Evolutionary conservation across 2,329 filamentous ascomycete species (phyloP), one percentile per base, ranked within the genome.

Genomic region (Arthrobotrys pseudoclavata): DNA sequence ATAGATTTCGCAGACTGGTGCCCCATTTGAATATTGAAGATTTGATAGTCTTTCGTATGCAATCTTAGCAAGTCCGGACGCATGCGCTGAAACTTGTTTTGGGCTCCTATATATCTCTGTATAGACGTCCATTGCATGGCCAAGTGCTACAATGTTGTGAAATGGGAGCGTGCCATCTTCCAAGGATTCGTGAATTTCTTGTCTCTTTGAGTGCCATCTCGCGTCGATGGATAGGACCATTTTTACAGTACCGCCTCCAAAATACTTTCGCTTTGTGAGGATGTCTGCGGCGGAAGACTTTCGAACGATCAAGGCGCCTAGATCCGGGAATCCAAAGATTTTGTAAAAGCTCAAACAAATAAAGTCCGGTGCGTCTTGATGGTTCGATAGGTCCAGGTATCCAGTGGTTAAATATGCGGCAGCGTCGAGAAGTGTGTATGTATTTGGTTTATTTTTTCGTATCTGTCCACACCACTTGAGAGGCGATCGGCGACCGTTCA

Each of bases 121-220:
- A 81, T 91, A 88, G 0, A 86, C 86, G 40, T 87, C 85, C 31
- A 91, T 87, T 1, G 89, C 89, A 72, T 88, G 86, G 2, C 86
- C 87, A 20, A 91, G 84, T 0, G 89, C 89, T 66, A 91, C 84
- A 75, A 91, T 91, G 75, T 84, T 89, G 81, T 90, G 89, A 80
- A 90, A 90, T 1, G 89, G 88, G 9, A 90, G 83, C 0, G 89
- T 92, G 0, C 90, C 90, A 80, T 92, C 90, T 81, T 92, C 90
- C 6, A 92, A 85, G 1, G 86, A 85, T 48, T 90, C 88, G 80
- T 91, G 88, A 6, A 76, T 15, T 4, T 84, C 79, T 4, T 85
- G 84, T 68, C 87, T 90, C 79, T 85, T 88, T 34, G 85, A 86
- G 81, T 87, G 87, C 88, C 86, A 91, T 3, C 84, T 83, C n/a